Evolutionary conservation across 768 basidiomycete genomes (phyloP), one percentile per base, ranked within the genome.

Genomic region (Phallus indusiatus): DNA sequence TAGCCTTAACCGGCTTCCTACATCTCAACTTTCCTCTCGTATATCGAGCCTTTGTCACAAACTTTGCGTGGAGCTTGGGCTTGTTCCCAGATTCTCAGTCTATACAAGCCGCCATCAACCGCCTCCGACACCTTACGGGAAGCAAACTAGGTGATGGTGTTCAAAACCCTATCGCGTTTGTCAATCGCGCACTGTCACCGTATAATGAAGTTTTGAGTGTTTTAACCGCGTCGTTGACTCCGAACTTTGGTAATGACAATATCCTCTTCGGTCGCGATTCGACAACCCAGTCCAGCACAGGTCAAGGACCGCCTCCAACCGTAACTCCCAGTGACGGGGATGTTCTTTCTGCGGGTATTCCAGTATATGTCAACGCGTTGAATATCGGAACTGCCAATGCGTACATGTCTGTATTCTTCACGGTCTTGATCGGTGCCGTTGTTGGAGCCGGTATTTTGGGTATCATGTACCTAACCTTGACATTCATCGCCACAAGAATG

Each of bases 51-150:
- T 97, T 85, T 65, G 77, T 88, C 1, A 76, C 85, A 67, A 97
- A 97, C 67, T 96, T 95, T 64, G 81, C 85, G 0, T 97, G 93
- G 94, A 79, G 89, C 0, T 71, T 95, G 67, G 90, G 91, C 0
- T 72, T 97, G 12, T 80, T 91, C 58, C 70, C 79, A 20, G 69
- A 72, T 34, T 79, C 81, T 0, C 65, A 78, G 1, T 72, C 78
- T 14, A 75, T 96, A 54, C 90, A 97, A 66, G 67, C 70, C 21
- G 82, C 90, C 18, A 94, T 97, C 66, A 83, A 90, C 66, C 76
- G 73, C 64, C 87, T 95, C 85, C 84, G 94, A 7, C 79, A 83
- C 61, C 74, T 79, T 49, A 97, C 94, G 0, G 94, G 94, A 7
- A 91, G 90, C 1, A 75, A 78, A 55, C 75, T 91, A 56, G 77